A percentile compares a stretch with the other conserved stretches of the same genome.
These are phyloP conservation scores for Metschnikowia amazonensis DNA, from an alignment of 805 yeast species.

Conservation along the genomic window DNA sequence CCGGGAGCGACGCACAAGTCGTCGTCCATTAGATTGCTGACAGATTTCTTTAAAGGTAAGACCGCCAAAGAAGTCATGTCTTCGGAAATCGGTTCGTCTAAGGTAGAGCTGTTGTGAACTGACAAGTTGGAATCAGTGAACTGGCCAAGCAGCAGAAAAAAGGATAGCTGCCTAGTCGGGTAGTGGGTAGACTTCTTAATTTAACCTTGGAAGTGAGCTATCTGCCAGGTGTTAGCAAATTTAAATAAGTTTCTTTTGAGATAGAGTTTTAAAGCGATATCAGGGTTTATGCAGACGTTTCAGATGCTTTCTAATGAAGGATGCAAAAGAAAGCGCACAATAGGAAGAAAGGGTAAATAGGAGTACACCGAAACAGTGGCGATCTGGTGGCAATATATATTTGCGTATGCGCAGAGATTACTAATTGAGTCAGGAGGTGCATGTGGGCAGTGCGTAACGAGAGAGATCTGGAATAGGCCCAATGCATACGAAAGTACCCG, in stretches of 20 bases:
- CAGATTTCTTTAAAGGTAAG: conserved; percentile 50
- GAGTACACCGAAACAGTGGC: neutral
- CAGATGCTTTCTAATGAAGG: neutral
- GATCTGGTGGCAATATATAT: conserved; percentile 13
- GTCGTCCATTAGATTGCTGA: conserved; percentile 59
- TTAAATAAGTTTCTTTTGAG: neutral
- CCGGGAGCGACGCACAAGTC: conserved; percentile 43
- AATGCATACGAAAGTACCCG: neutral
- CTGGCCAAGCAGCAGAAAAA: neutral
- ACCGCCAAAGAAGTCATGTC: conserved; percentile 48
- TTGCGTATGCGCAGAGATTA: conserved; percentile 10
- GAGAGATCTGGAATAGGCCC: conserved; percentile 1
- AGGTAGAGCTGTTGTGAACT: neutral
- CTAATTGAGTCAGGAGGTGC: conserved; percentile 9
- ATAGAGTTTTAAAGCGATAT: neutral
- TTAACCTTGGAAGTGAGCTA: neutral
- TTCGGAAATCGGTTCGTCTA: neutral
- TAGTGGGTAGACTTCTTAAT: neutral
- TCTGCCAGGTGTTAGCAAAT: conserved; percentile 1
- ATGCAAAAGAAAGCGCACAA: neutral
- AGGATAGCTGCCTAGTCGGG: neutral
- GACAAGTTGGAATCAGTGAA: neutral
- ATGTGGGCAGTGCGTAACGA: conserved; percentile 8
- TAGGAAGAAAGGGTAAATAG: neutral
- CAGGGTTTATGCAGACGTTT: neutral